Evolutionary conservation across 2,329 filamentous ascomycete genomes (phyloP).

Genomic region (Chaetomium sp.): DNA sequence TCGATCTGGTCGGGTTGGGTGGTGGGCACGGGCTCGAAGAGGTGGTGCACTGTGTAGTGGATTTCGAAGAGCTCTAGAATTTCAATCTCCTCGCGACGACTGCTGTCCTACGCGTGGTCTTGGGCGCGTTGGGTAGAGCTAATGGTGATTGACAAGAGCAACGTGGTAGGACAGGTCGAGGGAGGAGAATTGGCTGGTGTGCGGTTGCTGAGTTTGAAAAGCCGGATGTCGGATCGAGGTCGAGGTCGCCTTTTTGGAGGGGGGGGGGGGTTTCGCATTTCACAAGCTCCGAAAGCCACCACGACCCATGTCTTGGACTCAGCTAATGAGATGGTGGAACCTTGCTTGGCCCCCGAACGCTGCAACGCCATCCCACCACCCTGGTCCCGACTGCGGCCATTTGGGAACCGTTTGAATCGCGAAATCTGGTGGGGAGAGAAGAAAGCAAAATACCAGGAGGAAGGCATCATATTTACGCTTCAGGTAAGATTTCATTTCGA

Average conservation of each 20-base stretch:
- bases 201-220: constrained; percentile 15
- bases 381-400: neutral
- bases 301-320: constrained; percentile 4
- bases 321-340: constrained; percentile 21
- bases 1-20: neutral
- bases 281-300: constrained; percentile 32
- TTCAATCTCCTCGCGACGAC: constrained; percentile 36
- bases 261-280: constrained; percentile 20
- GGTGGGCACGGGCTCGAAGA: neutral
- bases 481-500: neutral
- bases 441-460: neutral
- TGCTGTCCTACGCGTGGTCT: constrained; percentile 30
- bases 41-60: neutral
- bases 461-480: neutral
- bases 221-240: constrained; percentile 18
- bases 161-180: constrained; percentile 34
- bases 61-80: neutral
- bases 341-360: constrained; percentile 18
- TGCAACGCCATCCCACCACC: constrained; percentile 17
- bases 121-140: constrained; percentile 12
- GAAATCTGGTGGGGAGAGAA: neutral
- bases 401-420: neutral
- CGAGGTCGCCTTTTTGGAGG: constrained; percentile 23
- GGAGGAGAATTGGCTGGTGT: constrained; percentile 34
- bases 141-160: constrained; percentile 7